Evolutionary conservation across 2,329 filamentous ascomycete genomes (phyloP).

Genomic region (Claviceps sp.): DNA sequence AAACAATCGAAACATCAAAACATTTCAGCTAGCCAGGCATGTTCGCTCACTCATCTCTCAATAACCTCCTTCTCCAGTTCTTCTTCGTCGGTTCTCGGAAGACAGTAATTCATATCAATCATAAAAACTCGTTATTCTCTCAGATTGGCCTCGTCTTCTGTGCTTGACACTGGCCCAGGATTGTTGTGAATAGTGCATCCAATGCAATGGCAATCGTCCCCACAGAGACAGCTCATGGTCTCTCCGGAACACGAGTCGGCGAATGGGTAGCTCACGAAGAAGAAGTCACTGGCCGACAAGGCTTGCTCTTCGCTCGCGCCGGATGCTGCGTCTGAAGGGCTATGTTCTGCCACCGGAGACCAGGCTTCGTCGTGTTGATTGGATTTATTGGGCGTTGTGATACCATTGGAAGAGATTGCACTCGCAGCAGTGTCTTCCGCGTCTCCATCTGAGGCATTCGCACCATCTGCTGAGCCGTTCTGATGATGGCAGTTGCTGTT

Average conservation of each 20-base stretch:
- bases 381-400: slow-evolving; percentile 7
- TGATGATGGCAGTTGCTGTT: neutral
- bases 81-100: neutral
- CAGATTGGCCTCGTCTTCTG: neutral
- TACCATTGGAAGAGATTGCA: slow-evolving; percentile 9
- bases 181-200: slow-evolving; percentile 41
- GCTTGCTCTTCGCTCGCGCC: slow-evolving; percentile 35
- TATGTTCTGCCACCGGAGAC: slow-evolving; percentile 28
- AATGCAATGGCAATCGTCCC: slow-evolving; percentile 44
- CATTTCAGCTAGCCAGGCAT: too few species aligned
- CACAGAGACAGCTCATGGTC: slow-evolving; percentile 39
- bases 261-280: slow-evolving; percentile 44
- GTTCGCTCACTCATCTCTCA: too few species aligned
- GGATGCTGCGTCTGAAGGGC: slow-evolving; percentile 33
- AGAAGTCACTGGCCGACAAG: slow-evolving; percentile 39
- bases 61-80: too few species aligned
- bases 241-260: slow-evolving; percentile 34
- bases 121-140: neutral
- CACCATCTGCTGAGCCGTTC: slow-evolving; percentile 12
- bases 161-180: slow-evolving; percentile 7
- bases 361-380: slow-evolving; percentile 15
- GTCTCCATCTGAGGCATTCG: slow-evolving; percentile 13
- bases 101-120: neutral
- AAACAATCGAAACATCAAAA: too few species aligned
- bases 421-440: slow-evolving; percentile 10